phyloP scores from a whole-genome alignment of 192 early-diverging fungal genomes.

The Coemansia sp. region DNA sequence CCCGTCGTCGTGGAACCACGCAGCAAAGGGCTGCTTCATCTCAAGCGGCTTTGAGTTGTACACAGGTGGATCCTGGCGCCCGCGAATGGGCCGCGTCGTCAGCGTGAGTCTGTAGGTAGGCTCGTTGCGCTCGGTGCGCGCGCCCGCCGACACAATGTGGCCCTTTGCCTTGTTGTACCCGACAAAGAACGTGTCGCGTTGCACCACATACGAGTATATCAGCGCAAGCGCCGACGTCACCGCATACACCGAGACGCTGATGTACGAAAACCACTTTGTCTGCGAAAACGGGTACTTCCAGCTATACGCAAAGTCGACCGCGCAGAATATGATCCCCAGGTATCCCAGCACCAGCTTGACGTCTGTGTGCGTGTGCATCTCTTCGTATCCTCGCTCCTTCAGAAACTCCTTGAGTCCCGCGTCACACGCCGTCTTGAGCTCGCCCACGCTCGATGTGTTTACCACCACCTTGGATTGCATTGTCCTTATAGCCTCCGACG shows the following conservation, averaged over 20 bases:
- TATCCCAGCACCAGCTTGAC: conserved; percentile 81
- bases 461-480: conserved; percentile 30
- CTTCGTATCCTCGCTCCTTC: conserved; percentile 55
- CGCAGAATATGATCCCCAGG: conserved; percentile 70
- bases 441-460: conserved; percentile 52
- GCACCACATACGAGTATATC: conserved; percentile 60
- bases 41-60: conserved; percentile 47
- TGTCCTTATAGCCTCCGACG: not conserved
- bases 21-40: conserved; percentile 57
- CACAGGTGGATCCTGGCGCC: conserved; percentile 54
- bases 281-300: conserved; percentile 66
- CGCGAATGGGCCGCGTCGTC: conserved; percentile 50
- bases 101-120: conserved; percentile 60
- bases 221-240: conserved; percentile 50
- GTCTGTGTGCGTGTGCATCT: conserved; percentile 81
- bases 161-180: conserved; percentile 61
- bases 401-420: conserved; percentile 57
- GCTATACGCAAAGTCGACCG: conserved; percentile 65
- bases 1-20: conserved; percentile 70
- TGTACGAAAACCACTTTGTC: conserved; percentile 60
- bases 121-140: conserved; percentile 53
- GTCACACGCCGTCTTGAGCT: conserved; percentile 68
- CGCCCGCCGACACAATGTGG: conserved; percentile 57
- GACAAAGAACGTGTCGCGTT: conserved; percentile 68
- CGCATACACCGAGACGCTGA: conserved; percentile 60